A percentile compares a stretch with the other conserved stretches of the same genome.
Conservation (phyloP, 768 basidiomycete genomes). For the Mycena vulgaris region DNA sequence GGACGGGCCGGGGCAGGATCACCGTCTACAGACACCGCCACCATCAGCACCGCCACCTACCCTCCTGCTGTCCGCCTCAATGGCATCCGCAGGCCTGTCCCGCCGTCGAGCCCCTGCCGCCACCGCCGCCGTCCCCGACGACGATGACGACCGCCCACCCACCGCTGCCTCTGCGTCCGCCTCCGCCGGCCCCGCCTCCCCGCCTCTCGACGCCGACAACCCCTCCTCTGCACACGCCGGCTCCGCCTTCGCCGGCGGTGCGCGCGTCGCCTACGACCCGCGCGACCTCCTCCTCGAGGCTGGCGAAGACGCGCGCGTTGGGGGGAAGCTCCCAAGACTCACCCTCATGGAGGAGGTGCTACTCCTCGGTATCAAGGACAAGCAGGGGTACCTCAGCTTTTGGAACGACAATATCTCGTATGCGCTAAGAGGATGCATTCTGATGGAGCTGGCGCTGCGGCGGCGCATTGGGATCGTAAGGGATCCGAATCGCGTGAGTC, state of each 20-base stretch:
- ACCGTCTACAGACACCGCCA: background rate
- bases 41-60: background rate
- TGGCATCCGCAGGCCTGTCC: slow-evolving; percentile 13
- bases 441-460: slow-evolving; percentile 96
- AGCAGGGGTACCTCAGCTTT: slow-evolving; percentile 97
- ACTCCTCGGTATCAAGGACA: slow-evolving; percentile 95
- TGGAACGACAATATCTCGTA: slow-evolving; percentile 99
- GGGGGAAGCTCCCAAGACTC: slow-evolving; percentile 84
- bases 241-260: slow-evolving; percentile 88
- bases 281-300: slow-evolving; percentile 85
- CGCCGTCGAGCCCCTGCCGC: slow-evolving; percentile 25
- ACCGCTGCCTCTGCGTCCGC: slow-evolving; percentile 43
- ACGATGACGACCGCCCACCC: slow-evolving; percentile 24
- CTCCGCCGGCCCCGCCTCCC: slow-evolving; percentile 47
- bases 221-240: slow-evolving; percentile 72
- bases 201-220: slow-evolving; percentile 11
- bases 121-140: background rate
- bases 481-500: slow-evolving; percentile 64
- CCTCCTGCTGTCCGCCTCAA: background rate
- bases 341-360: slow-evolving; percentile 99
- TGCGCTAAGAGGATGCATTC: slow-evolving; percentile 97
- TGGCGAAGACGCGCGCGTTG: slow-evolving; percentile 72
- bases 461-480: slow-evolving; percentile 92
- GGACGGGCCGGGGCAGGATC: too few relatives aligned
- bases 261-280: slow-evolving; percentile 94